Base-by-base conservation (phyloP, 345 rosid genomes). In the Heritiera littoralis region DNA sequence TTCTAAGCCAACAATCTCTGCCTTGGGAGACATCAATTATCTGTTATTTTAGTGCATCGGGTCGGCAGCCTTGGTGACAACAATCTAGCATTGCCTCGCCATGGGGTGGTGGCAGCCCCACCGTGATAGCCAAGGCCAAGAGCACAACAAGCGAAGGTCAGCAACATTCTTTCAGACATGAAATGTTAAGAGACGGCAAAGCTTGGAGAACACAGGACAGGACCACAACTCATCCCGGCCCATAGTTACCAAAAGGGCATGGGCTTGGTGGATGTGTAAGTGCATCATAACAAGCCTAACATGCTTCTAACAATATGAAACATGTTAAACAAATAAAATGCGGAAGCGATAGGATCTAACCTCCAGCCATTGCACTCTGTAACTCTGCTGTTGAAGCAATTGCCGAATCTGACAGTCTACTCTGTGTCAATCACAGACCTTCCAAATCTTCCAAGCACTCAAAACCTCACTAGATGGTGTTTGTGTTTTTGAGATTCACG, bases 41-140 rank as follows among this genome's bases (percentile, higher is more conserved):
- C 78, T 9, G 38, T 78, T 15, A 63, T 83, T 70, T 77, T 89
- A 12, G 17, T 81, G 85, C 7, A 45, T 83, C 0, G 87, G 84
- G 13, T 81, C 86, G 0, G 83, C 87, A 0, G 88, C 88, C 8
- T 30, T 87, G 0, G 81, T 85, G 18, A 77, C 79, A 71, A 67
- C 86, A 18, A 63, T 87, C 79, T 86, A 86, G 87, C 89, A 87
- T 11, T 85, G 88, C 80, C 18, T 84, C 0, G 32, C 78, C 45
- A 18, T 55, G 0, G 71, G 87, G 0, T 84, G 90, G 88, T 70
- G 88, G 79, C 66, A 66, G 32, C 78, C 20, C 1, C 9, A 14
- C 41, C 45, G 35, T 15, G 15, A 46, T 15, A 2, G 63, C 4
- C 70, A 58, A 10, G 69, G 48, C 35, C 67, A 55, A 11, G 61